Base-by-base conservation (phyloP, 306 rosid species). In the Cucurbita ficifolia region DNA sequence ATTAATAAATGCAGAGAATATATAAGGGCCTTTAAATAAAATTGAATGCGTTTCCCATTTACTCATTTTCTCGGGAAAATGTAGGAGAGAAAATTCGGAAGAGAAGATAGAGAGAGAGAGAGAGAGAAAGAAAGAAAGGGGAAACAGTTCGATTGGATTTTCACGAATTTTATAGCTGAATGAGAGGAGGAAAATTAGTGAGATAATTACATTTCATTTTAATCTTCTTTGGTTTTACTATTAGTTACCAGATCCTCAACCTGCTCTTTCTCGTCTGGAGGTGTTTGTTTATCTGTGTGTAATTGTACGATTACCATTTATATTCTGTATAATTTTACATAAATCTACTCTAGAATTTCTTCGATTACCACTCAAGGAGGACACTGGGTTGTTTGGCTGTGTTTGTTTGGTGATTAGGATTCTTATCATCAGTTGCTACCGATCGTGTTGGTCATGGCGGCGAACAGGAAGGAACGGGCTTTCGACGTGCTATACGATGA, bases 401-500 rank as follows among this genome's bases (percentile, higher is more conserved):
- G 73, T 24, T 69, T 21, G 73, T 24, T 69, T 48, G 18, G 17
- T 24, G 57, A 5, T 48, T 12, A 6, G 10, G 33, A 10, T 52
- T 72, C 8, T 38, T 38, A 38, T 62, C 24, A 50, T 72, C 62
- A 62, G 17, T 35, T 52, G 75, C 46, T 51, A 11, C 77, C 78
- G 82, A 72, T 82, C 79, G 73, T 73, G 67, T 68, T 73, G 53
- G 48, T 56, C 49, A 68, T 73, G 78, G 74, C 81, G 81, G 70
- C 64, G 22, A 73, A 76, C 73, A 74, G 71, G 72, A 73, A 56
- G 74, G 81, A 78, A n/a, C 80, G 82, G 60, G 69, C 50, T 19
- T 76, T 82, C 79, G 89, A 80, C 63, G 76, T 76, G 72, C 52
- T 77, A 4, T 78, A 76, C 85, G 77, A 79, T 77, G 91, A 81